phyloP scores from a whole-genome alignment of 2,329 filamentous ascomycete species.

The Botryotinia globosa region DNA sequence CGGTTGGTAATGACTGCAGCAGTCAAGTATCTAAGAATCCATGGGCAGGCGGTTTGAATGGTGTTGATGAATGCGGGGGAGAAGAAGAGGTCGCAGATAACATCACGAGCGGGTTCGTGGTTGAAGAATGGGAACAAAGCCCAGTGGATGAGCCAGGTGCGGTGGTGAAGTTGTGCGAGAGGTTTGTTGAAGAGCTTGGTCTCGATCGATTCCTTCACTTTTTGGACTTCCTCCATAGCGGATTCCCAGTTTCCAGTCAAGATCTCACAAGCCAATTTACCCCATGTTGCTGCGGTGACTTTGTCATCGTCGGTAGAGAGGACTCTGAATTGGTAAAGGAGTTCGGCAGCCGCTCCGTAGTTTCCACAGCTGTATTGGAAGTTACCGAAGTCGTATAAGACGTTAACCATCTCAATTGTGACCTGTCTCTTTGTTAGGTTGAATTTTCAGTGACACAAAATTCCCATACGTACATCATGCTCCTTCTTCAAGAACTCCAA shows the following conservation, averaged over 20 bases:
- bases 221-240: conserved; percentile 85
- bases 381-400: conserved; percentile 91
- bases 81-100: conserved; percentile 94
- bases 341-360: conserved; percentile 84
- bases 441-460: conserved; percentile 11
- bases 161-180: conserved; percentile 90
- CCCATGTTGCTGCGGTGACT: conserved; percentile 93
- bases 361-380: conserved; percentile 98
- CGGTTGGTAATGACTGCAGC: conserved; percentile 95
- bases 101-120: conserved; percentile 85
- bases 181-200: conserved; percentile 95
- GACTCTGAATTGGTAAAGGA: conserved; percentile 96
- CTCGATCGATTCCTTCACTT: conserved; percentile 90
- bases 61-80: conserved; percentile 98
- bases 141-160: conserved; percentile 98
- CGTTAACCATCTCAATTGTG: conserved; percentile 92
- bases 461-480: conserved; percentile 65
- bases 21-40: conserved; percentile 91
- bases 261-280: conserved; percentile 95
- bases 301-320: conserved; percentile 98
- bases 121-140: conserved; percentile 99
- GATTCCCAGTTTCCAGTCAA: conserved; percentile 93
- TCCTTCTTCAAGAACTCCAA: conserved; percentile 97
- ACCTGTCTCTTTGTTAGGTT: conserved; percentile 50
- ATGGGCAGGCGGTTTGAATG: conserved; percentile 95